Base-by-base conservation (phyloP, 2,329 filamentous ascomycete genomes). In the Paecilomyces variotii region DNA sequence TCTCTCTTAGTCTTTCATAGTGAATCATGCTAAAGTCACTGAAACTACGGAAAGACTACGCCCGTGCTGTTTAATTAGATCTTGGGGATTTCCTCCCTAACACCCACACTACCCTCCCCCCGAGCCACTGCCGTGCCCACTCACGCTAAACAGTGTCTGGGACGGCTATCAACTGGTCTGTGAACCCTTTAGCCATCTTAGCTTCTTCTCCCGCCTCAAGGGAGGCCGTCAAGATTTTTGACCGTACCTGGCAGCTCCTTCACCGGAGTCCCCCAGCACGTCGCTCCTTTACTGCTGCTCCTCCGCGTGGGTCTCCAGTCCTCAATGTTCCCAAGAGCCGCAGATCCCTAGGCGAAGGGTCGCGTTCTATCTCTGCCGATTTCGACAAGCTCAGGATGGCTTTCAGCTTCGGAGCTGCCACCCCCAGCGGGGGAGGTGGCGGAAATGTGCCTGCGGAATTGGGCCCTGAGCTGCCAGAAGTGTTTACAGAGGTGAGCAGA, bases 401-500 rank as follows among this genome's bases (percentile, higher is more conserved):
- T 58, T 89, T 89, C 74, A 79, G 81, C 72, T 87, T 87, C 72
- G 72, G 79, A 57, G 75, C 73, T 57, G 78, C 75, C 64, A 73
- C 72, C 70, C 73, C 77, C 70, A 72, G 75, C 62, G 76, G 61
- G 56, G 67, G 75, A 59, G 72, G 68, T 61, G 66, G 76, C 60
- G 60, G 52, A 25, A 56, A 60, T 62, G 67, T 64, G 53, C 71
- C 71, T 61, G 72, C 74, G 56, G 79, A 82, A 70, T 70, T 76
- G 62, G 89, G 88, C 50, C 80, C 84, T 55, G 86, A 91, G 68
- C 80, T 96, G 57, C 81, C 86, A 64, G 87, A 91, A 64, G 88
- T 96, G 65, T 84, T 87, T 72, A 93, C 91, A 64, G 90, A 96
- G 81, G 89, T 91, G 77, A 64, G 67, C 66, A 30, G 39, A 56